Evolutionary conservation across 805 yeast genomes (phyloP), one percentile per base, ranked within the genome.

Genomic region (Ogataea allantospora): DNA sequence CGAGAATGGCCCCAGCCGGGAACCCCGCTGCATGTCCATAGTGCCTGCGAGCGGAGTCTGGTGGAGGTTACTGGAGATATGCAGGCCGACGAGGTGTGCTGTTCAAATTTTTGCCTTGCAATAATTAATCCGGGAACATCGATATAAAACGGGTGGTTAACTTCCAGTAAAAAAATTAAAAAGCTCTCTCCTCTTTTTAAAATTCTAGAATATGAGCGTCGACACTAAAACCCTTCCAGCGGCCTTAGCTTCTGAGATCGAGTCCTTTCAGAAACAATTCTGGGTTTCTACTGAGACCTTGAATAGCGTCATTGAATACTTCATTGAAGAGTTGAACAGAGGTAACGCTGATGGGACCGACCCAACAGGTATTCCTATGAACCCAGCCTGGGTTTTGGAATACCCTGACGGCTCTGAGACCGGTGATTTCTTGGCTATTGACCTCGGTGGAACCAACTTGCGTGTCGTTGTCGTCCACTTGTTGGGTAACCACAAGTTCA

Each of bases 401-500:
- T 73, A 66, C 53, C 82, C 82, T 32, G 68, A 74, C 36, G 81
- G 81, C 42, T 59, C 68, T 34, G 82, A 77, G 52, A 71, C 69
- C 19, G 82, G 82, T 38, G 77, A 75, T 53, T 76, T 67, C 57
- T 57, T 77, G 50, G 81, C 81, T 26, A 71, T 77, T 44, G 82
- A 77, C 61, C 65, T 77, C 48, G 82, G 82, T 50, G 82, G 82
- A 54, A 77, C 82, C 42, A 76, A 77, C 62, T 65, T 77, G 58
- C 66, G 81, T 58, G 78, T 76, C 27, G 82, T 77, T 31, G 61
- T 72, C 59, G 68, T 63, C 23, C 60, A 57, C 30, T 49, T 64
- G 18, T 78, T 80, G 37, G 99, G 99, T 48, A 73, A 82, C 62
- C 75, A 85, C 51, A 78, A 85, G 60, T 88, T 93, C 57, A 91